A percentile compares a stretch with the other conserved stretches of the same genome.
These are phyloP conservation scores for Zygoascus hellenicus DNA, from an alignment of 1,139 yeast species.

Conservation along the genomic window DNA sequence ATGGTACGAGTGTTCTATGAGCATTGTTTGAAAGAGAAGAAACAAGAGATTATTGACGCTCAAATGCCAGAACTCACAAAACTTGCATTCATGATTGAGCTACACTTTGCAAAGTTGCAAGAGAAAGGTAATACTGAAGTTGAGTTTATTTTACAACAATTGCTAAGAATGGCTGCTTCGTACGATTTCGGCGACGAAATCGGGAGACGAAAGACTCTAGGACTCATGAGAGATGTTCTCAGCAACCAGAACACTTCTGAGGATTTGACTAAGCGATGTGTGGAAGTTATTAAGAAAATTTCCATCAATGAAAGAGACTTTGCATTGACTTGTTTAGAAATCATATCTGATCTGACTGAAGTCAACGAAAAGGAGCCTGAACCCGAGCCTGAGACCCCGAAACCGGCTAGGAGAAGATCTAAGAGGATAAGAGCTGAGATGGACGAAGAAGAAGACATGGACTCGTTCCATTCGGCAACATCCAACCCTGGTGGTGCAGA, in stretches of 20 bases:
- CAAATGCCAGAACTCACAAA: slow-evolving; percentile 78
- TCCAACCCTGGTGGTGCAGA: slow-evolving; percentile 1
- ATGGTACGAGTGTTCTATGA: slow-evolving; percentile 62
- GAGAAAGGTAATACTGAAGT: slow-evolving; percentile 42
- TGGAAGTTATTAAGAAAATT: slow-evolving; percentile 61
- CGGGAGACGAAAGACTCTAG: slow-evolving; percentile 79
- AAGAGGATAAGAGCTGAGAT: slow-evolving; percentile 17
- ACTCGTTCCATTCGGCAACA: slow-evolving; percentile 44
- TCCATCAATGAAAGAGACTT: slow-evolving; percentile 82
- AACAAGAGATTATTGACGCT: slow-evolving; percentile 57
- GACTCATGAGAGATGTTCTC: slow-evolving; percentile 49
- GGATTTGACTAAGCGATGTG: slow-evolving; percentile 48
- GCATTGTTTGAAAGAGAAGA: slow-evolving; percentile 46
- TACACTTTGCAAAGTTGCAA: slow-evolving; percentile 47
- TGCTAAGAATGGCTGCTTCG: slow-evolving; percentile 58
- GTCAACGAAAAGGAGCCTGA: slow-evolving; percentile 20
- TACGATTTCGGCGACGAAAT: slow-evolving; percentile 89
- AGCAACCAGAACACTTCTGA: slow-evolving; percentile 43
- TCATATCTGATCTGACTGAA: slow-evolving; percentile 65
- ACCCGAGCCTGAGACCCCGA: slow-evolving; percentile 14
- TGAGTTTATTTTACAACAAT: slow-evolving; percentile 72
- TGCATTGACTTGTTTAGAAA: slow-evolving; percentile 77
- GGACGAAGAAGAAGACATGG: slow-evolving; percentile 22
- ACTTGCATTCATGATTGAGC: slow-evolving; percentile 53
- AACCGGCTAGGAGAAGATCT: background rate